A percentile compares a stretch with the other conserved stretches of the same genome.
phyloP scores from a whole-genome alignment of 202 grass and related monocot species.

The Schoenoplectus tabernaemontani region DNA sequence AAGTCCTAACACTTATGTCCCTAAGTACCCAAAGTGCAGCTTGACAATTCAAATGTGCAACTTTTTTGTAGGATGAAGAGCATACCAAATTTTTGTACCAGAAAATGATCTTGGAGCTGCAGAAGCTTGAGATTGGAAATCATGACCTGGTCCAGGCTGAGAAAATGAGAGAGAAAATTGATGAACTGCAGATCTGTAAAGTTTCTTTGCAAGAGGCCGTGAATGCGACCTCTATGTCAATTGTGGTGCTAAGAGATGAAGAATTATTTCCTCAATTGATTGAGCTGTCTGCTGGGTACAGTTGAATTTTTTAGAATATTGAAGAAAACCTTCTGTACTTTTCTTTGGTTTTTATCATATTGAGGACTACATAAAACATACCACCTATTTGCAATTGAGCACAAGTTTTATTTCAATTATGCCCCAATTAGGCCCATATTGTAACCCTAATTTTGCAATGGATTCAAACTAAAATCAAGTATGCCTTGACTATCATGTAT shows the following conservation, averaged over 20 bases:
- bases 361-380: not conserved
- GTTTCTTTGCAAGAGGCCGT: constrained; percentile 76
- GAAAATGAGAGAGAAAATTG: constrained; percentile 59
- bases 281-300: constrained; percentile 81
- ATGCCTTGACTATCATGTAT: not conserved
- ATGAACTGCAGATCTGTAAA: constrained; percentile 62
- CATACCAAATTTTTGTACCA: constrained; percentile 66
- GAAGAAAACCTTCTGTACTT: not conserved
- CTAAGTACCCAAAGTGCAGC: not conserved
- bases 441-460: not conserved
- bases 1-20: not conserved
- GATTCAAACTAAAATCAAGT: not conserved
- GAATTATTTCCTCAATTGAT: constrained; percentile 92
- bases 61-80: constrained; percentile 69
- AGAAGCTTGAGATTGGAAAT: constrained; percentile 66
- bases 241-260: constrained; percentile 84
- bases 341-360: not conserved
- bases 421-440: not conserved
- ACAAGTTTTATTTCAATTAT: not conserved
- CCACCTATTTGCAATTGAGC: not conserved
- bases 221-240: constrained; percentile 51
- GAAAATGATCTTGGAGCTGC: constrained; percentile 40
- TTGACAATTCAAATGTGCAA: not conserved
- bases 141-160: constrained; percentile 64
- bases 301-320: constrained; percentile 15